phyloP scores from a whole-genome alignment of 331 rosid genomes.

The Dryas integrifolia region DNA sequence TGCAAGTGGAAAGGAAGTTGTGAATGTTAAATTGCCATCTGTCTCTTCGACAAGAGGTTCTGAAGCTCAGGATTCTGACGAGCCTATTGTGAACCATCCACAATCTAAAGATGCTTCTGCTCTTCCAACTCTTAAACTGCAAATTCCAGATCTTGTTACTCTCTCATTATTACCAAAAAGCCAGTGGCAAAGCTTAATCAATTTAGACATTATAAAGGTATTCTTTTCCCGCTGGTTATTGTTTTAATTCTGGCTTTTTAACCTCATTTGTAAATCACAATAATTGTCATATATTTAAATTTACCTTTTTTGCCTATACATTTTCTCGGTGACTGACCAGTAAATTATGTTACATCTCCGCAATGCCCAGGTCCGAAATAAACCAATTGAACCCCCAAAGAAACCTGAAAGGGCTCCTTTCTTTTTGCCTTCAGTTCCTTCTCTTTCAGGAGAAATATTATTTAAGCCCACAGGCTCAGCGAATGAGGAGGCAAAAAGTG shows the following conservation, averaged over 20 bases:
- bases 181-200: conserved; percentile 95
- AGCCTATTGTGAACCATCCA: conserved; percentile 27
- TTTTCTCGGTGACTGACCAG: conserved; percentile 2
- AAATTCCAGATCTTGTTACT: conserved; percentile 80
- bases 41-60: conserved; percentile 54
- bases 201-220: conserved; percentile 89
- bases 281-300: conserved; percentile 2
- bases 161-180: conserved; percentile 88
- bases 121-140: conserved; percentile 45
- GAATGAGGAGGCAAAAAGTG: conserved; percentile 37
- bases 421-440: conserved; percentile 86
- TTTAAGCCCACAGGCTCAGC: conserved; percentile 58
- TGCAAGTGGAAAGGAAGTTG: conserved; percentile 78
- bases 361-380: conserved; percentile 71
- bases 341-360: conserved; percentile 1
- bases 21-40: conserved; percentile 74
- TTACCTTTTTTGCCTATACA: background rate
- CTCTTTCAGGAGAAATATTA: conserved; percentile 84
- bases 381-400: conserved; percentile 91
- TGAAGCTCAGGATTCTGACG: conserved; percentile 42
- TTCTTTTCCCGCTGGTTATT: conserved; percentile 25
- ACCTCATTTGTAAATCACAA: background rate
- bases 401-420: conserved; percentile 96
- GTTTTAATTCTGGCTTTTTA: conserved; percentile 9
- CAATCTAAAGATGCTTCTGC: conserved; percentile 36